Evolutionary conservation across 129 eudicot species (phyloP), one percentile per base, ranked within the genome.

Genomic region (Arctium minus): DNA sequence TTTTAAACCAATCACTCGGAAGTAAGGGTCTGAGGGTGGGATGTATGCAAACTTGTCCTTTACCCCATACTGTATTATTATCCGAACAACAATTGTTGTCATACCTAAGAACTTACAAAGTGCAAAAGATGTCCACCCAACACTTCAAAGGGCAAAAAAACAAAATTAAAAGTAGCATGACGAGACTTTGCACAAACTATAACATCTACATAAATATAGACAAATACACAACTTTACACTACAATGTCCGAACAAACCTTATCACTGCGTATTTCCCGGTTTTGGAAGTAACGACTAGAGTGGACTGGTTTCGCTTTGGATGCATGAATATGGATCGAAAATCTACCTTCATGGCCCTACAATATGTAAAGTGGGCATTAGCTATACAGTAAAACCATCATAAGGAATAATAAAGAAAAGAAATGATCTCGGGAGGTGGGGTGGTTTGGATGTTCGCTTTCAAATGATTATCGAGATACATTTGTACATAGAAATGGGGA

Each of bases 281-380:
- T 85, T 76, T 90, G 78, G 46, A 96, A 96, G 81, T 86, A 90
- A 27, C 89, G 98, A 86, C 99, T 96, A 83, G 88, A 80, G 89
- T 93, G 94, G 18, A 90, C 89, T 13, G 98, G 94, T 81, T 88
- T 92, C 48, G 86, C 91, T 84, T 77, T 92, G 31, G 98, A 96
- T 79, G 97, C 99, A 82, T 96, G 99, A 79, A 96, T 93, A 86
- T 96, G 90, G 36, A 96, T 92, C 77, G 97, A 85, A 88, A 96
- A 96, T 86, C 89, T 96, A 75, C 94, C 98, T 86, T 93, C 99
- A 77, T 96, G 93, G 17, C 98, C 99, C 99, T 96, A 70, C 30
- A 8, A 84, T 42, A 39, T 22, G 62, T 50, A 76, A 35, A 62
- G 33, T 78, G 1, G 46, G 60, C 68, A 77, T 53, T 81, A 30